Percentiles rank a stretch among this genome's conserved stretches.
These are phyloP conservation scores for Potentilla sterilis DNA, from an alignment of 306 rosid genomes.

Conservation along the genomic window DNA sequence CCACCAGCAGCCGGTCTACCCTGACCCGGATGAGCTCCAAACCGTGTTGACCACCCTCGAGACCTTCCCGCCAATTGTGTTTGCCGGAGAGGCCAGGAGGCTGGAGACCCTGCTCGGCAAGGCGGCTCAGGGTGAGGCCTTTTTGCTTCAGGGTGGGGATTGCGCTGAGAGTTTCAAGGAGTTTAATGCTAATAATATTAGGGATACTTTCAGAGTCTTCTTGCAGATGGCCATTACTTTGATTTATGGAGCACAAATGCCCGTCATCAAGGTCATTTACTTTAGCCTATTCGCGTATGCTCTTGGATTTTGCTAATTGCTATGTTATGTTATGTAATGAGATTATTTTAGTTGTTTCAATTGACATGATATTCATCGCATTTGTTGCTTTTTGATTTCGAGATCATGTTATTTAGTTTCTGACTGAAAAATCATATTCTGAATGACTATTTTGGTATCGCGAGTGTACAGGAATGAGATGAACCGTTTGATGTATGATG, in stretches of 20 bases:
- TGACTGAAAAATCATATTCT: no score
- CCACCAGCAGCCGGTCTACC: conserved; percentile 40
- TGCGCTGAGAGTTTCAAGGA: conserved; percentile 92
- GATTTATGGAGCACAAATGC: conserved; percentile 42
- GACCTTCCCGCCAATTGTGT: conserved; percentile 41
- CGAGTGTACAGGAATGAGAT: neutral
- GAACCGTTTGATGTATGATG: no score
- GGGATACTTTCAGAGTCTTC: conserved; percentile 40
- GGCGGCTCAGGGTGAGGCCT: conserved; percentile 43
- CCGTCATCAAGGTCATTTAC: conserved; percentile 32
- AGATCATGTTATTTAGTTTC: no score
- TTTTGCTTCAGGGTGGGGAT: conserved; percentile 44
- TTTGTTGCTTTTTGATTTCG: neutral
- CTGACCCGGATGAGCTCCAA: conserved; percentile 33
- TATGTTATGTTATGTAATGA: neutral
- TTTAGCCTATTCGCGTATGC: neutral
- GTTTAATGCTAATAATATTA: conserved; percentile 47
- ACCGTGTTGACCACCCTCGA: conserved; percentile 32
- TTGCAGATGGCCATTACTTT: conserved; percentile 39
- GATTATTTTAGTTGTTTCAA: no score
- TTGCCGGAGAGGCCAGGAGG: conserved; percentile 42
- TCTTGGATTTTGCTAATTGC: neutral
- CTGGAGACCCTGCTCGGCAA: conserved; percentile 41
- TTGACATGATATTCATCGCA: no score
- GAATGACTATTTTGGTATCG: no score